Percentiles rank a stretch among this genome's conserved stretches.
Conservation (phyloP, 441 rosid genomes). For the Gossypium schwendimanii region DNA sequence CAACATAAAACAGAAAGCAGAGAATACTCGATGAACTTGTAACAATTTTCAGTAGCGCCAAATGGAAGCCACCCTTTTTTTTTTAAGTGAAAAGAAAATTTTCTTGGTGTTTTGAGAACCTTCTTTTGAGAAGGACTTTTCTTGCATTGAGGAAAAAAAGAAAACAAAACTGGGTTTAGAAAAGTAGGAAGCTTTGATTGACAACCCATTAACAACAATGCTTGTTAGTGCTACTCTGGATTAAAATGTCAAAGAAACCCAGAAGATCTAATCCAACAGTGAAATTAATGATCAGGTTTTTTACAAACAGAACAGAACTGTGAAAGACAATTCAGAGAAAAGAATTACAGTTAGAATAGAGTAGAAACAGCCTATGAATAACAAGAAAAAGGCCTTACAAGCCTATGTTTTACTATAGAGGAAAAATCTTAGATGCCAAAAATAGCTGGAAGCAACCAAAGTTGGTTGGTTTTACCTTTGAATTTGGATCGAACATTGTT, state of each 20-base stretch:
- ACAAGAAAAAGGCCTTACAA: not conserved
- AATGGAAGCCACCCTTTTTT: conserved; percentile 30
- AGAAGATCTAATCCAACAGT: not conserved
- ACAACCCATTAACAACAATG: conserved; percentile 9
- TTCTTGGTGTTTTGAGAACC: not conserved
- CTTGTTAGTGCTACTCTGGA: not conserved
- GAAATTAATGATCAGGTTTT: conserved; percentile 12
- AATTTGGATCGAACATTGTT: conserved; percentile 26
- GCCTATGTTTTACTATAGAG: not conserved
- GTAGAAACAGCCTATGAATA: conserved; percentile 22
- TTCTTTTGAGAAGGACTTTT: not conserved
- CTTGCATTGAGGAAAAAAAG: conserved; percentile 5
- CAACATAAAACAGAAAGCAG: not conserved
- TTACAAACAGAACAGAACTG: conserved; percentile 18
- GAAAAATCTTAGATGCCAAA: conserved; percentile 28
- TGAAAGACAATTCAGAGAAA: conserved; percentile 22
- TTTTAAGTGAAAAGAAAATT: not conserved
- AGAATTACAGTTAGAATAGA: conserved; percentile 38
- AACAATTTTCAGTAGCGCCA: conserved; percentile 22
- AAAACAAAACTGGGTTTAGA: not conserved
- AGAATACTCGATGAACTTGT: not conserved
- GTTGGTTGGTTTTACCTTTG: conserved; percentile 8
- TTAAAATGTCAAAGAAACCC: not conserved
- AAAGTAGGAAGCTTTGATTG: conserved; percentile 14
- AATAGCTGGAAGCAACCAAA: conserved; percentile 22